Base-by-base conservation (phyloP, 768 basidiomycete species). In the Mycena indigotica region DNA sequence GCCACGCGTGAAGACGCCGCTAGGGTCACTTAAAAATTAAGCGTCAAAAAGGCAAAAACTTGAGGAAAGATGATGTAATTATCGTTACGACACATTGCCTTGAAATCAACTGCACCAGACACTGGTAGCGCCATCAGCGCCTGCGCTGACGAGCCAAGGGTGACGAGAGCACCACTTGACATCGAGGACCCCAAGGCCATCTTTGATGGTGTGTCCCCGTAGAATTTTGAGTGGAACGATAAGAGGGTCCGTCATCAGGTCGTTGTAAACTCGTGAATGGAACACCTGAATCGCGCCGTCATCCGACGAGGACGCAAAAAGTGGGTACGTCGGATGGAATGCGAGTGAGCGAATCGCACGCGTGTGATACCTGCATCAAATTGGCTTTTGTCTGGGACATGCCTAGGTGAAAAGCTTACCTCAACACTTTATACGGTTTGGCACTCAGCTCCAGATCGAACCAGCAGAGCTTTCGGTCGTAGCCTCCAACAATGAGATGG, bases 201-300 rank as follows among this genome's bases (percentile, higher is more conserved):
- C 93, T 58, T 75, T 83, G 53, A 98, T 75, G 44, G 83, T 77
- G 72, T 98, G 97, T n/a, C 95, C 97, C 29, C 91, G 81, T 45
- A 99, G 80, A 52, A 98, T 96, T 75, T 98, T 98, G 67, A 99
- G 77, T 19, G 97, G 97, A 1, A 99, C 96, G 66, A 99, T 98
- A 57, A 98, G 79, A 28, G 97, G 96, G 73, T 99, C 96, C 44
- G 92, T 95, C 86, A 97, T 90, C 45, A 98, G 81, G 72, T 99
- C 97, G 67, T 85, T 89, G 76, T 91, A 98, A 44, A 98, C 91
- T 60, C 95, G 85, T 28, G 90, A 84, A 73, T 99, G 97, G 85
- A 99, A 98, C 64, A 99, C 79, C 71, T 98, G 96, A 65, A 98
- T 93, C 39, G 93, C 88, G 26, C 97, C 97, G 72, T 98, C 97